These are phyloP conservation scores for Hanseniaspora mollemarum DNA, from an alignment of 805 yeast genomes.

Conservation along the genomic window DNA sequence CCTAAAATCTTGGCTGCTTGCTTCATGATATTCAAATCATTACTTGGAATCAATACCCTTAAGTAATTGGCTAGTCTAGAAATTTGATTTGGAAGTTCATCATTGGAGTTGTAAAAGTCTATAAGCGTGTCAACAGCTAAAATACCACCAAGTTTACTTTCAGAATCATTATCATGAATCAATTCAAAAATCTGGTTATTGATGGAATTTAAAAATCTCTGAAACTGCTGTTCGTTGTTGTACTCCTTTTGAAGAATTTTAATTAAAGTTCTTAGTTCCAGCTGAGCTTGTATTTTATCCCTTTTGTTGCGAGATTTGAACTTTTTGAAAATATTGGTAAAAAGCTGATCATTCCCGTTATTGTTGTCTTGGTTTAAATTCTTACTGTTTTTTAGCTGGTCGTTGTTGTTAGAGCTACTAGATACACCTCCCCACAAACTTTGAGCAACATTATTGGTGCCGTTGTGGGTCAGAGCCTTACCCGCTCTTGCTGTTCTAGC, in stretches of 20 bases:
- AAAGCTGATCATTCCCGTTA: slow-evolving; percentile 24
- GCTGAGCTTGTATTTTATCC: slow-evolving; percentile 44
- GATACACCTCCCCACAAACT: not conserved
- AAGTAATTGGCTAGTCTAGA: slow-evolving; percentile 85
- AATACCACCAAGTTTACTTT: slow-evolving; percentile 78
- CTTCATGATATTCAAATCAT: slow-evolving; percentile 73
- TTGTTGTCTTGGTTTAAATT: slow-evolving; percentile 22
- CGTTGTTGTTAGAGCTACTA: not conserved
- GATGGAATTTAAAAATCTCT: slow-evolving; percentile 70
- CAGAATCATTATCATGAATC: slow-evolving; percentile 59
- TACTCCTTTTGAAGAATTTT: slow-evolving; percentile 67
- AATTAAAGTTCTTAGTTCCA: slow-evolving; percentile 58
- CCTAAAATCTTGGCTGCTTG: slow-evolving; percentile 82
- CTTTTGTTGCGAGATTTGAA: slow-evolving; percentile 30
- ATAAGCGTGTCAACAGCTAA: slow-evolving; percentile 81
- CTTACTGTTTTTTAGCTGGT: not conserved
- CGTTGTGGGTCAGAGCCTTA: slow-evolving; percentile 20
- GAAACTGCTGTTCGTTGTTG: slow-evolving; percentile 61
- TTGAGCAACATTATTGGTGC: slow-evolving; percentile 18
- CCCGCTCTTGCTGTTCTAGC: slow-evolving; percentile 19
- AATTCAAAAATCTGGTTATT: slow-evolving; percentile 80
- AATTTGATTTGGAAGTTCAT: slow-evolving; percentile 76
- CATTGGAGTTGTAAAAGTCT: slow-evolving; percentile 70
- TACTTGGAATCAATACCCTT: slow-evolving; percentile 66
- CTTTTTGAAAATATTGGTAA: slow-evolving; percentile 31